These are phyloP conservation scores for Pestalotiopsis sp. DNA, from an alignment of 2,329 filamentous ascomycete genomes.

Conservation along the genomic window DNA sequence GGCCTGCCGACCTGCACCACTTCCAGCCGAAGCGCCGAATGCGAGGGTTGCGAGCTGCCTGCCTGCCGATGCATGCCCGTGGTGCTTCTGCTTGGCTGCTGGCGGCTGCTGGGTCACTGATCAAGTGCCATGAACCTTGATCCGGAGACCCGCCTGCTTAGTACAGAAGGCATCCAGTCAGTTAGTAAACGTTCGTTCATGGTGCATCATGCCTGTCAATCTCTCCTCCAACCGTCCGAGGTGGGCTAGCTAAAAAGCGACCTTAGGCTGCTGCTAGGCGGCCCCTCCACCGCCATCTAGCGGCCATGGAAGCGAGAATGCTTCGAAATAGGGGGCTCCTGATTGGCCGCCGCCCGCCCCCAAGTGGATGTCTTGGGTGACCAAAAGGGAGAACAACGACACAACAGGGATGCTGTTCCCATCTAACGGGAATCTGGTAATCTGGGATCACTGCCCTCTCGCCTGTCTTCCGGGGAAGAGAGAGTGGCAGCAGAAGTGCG, in stretches of 20 bases:
- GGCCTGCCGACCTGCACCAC: not conserved
- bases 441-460: slow-evolving; percentile 7
- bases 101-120: too few relatives aligned
- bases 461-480: not conserved
- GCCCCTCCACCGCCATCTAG: slow-evolving; percentile 2
- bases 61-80: not conserved
- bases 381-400: slow-evolving; percentile 1
- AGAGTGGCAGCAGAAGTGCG: not conserved
- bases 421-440: slow-evolving; percentile 3
- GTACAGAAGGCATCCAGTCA: not conserved
- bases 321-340: not conserved
- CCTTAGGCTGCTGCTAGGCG: not conserved
- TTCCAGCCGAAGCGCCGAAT: slow-evolving; percentile 4
- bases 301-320: slow-evolving; percentile 1
- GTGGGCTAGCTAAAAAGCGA: not conserved
- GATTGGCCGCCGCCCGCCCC: not conserved
- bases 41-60: not conserved
- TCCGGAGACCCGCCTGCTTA: not conserved
- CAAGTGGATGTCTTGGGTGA: not conserved
- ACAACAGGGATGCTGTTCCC: slow-evolving; percentile 8
- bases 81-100: too few relatives aligned
- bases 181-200: not conserved
- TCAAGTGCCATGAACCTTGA: slow-evolving; percentile 1
- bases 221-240: not conserved
- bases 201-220: not conserved